Evolutionary conservation across 139 green algal genomes (phyloP), one percentile per base, ranked within the genome.

Genomic region (Edaphochlamys debaryana): DNA sequence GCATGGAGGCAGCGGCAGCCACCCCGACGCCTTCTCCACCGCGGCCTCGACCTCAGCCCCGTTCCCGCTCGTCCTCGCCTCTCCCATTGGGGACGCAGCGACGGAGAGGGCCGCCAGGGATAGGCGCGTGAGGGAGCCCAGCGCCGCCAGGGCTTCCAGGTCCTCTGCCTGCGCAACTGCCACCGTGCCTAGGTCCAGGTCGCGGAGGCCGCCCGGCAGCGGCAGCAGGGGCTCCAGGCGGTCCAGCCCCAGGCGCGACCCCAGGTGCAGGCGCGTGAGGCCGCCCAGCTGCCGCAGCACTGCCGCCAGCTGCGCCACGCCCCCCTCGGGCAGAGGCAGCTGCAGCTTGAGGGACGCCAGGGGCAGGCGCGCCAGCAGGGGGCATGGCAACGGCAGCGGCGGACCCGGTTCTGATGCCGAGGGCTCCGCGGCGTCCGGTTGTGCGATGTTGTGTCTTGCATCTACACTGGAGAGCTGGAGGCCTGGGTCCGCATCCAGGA

Each of bases 271-370:
- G 27, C 50, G n/a, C 34, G 70, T 79, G 23, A 79, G 70, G n/a
- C 32, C 48, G 29, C 41, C n/a, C 29, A 79, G 70, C 30, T 45
- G 50, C 52, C 19, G 4, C 34, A 79, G 70, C 70, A 36, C 50
- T 32, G n/a, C 70, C 34, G 34, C 17, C 70, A 79, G 70, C 19
- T 1, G 1, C 32, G 23, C 20, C 34, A 79, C 27, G 20, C 45
- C 7, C 7, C 23, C n/a, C 7, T 36, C 8, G 20, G 70, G 48
- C 48, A 79, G n/a, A 34, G 70, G n/a, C 13, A 50, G 6, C 50
- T 79, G 70, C 6, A 79, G 20, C 50, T 79, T 79, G n/a, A 79
- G 22, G 29, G 50, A 45, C 32, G 70, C 32, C 45, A 79, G 69
- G 38, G 30, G 25, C 69, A 4, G 69, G 32, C 34, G 30, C 48